Evolutionary conservation across 257 asterid genomes (phyloP).

Genomic region (Solanum sejunctum): DNA sequence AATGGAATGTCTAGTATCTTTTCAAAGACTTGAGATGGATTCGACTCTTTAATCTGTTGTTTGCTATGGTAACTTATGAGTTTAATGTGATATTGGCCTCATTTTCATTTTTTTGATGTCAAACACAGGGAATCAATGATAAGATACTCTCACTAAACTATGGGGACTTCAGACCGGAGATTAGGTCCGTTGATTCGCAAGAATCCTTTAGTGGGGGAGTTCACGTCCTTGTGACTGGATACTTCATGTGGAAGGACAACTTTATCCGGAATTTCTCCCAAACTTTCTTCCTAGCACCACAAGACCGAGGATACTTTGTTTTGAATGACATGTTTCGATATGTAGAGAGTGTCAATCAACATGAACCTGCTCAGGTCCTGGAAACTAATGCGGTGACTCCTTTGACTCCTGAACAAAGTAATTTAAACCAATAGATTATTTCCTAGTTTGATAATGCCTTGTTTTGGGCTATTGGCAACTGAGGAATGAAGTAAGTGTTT

Average conservation of each 20-base stretch:
- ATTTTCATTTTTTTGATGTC: background rate
- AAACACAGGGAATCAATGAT: constrained; percentile 58
- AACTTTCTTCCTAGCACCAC: constrained; percentile 91
- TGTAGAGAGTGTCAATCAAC: constrained; percentile 21
- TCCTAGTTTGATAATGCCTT: background rate
- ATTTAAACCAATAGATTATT: background rate
- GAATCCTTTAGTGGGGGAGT: constrained; percentile 76
- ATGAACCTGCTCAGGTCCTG: constrained; percentile 7
- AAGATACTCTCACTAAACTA: constrained; percentile 75
- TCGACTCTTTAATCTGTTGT: background rate
- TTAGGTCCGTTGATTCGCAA: constrained; percentile 73
- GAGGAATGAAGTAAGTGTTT: background rate
- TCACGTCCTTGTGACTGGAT: constrained; percentile 88
- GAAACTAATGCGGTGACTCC: constrained; percentile 34
- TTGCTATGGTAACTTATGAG: background rate
- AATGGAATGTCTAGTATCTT: background rate
- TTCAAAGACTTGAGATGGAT: background rate
- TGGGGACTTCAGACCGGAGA: constrained; percentile 49
- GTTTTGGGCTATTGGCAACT: background rate
- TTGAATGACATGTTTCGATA: constrained; percentile 82
- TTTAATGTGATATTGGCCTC: background rate
- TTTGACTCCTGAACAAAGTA: constrained; percentile 51
- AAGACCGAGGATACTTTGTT: constrained; percentile 84
- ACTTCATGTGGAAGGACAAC: constrained; percentile 41
- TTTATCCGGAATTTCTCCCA: constrained; percentile 55